Evolutionary conservation across 2,329 filamentous ascomycete genomes (phyloP), one percentile per base, ranked within the genome.

Genomic region (Monilinia fructicola): DNA sequence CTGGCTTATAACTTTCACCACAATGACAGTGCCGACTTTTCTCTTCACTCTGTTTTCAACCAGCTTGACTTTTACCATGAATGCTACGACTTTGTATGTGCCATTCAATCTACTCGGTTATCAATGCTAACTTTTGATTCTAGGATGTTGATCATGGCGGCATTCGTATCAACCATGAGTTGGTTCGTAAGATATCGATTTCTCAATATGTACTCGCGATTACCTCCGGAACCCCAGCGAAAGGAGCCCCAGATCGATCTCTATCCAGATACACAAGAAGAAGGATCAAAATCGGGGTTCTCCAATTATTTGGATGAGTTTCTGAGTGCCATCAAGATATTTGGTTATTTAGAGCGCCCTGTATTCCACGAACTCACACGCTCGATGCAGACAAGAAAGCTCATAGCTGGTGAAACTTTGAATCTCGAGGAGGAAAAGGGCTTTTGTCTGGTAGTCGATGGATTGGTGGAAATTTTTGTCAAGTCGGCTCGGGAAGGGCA

Each of bases 291-390:
- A 78, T 89, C 93, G 0, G 95, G 94, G 0, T 82, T 99, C 54
- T 88, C 92, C n/a, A 99, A 93, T 76, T 99, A 99, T 73, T 83
- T 99, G 35, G 95, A 99, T 78, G 96, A 99, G 77, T 99, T 99
- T 73, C 82, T 99, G 28, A 98, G 93, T 76, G 95, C 96, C 40
- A 99, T 99, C 81, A 99, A 98, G 78, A 95, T 99, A 67, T 99
- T 99, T 79, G 95, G 95, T 11, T 99, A 98, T 76, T 82, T 99
- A 54, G 95, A 99, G 77, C 87, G 95, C 35, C 93, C 95, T 0
- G 95, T 99, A 53, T 99, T 99, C 75, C 96, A 99, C 75, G 95
- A 99, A 79, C 85, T 99, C 73, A 99, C 95, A 0, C 85, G 95
- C 68, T 97, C 93, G 67, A 99, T 99, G 95, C 95, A 99, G 80